Percentiles rank a stretch among this genome's conserved stretches.
Conservation (phyloP, 2,329 filamentous ascomycete genomes). For the Stagonosporopsis cucurbitacearum region DNA sequence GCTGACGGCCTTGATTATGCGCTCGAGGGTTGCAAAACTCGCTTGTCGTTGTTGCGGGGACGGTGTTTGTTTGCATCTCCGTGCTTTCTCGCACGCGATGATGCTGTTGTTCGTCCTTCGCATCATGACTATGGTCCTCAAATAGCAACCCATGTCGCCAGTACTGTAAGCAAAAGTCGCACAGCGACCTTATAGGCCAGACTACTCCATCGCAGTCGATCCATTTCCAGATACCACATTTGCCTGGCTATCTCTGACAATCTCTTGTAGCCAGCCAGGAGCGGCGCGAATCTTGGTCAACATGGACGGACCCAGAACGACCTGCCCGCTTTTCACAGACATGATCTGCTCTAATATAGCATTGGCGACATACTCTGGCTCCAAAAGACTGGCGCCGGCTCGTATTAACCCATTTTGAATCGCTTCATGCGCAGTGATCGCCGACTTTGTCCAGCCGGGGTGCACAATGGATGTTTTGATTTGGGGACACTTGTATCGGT, state of each 20-base stretch:
- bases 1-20: conserved; percentile 6
- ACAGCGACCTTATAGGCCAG: not conserved
- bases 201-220: conserved; percentile 26
- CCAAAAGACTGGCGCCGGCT: conserved; percentile 43
- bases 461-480: conserved; percentile 54
- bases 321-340: conserved; percentile 49
- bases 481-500: conserved; percentile 51
- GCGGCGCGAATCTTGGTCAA: conserved; percentile 35
- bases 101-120: not conserved
- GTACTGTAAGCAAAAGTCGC: not conserved
- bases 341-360: conserved; percentile 55
- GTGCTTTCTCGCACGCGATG: not conserved
- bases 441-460: conserved; percentile 52
- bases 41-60: conserved; percentile 2
- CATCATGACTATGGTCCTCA: not conserved
- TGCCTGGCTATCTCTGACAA: conserved; percentile 40
- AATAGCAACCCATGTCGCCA: not conserved
- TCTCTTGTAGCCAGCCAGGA: conserved; percentile 45
- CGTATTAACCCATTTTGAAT: conserved; percentile 43
- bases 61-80: conserved; percentile 5
- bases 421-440: conserved; percentile 40
- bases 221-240: conserved; percentile 36
- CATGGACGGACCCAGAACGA: conserved; percentile 47
- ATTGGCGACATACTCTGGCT: conserved; percentile 50
- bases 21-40: not conserved